Evolutionary conservation across 352 stramenopile species (phyloP).

Genomic region (Phytophthora nicotianae): DNA sequence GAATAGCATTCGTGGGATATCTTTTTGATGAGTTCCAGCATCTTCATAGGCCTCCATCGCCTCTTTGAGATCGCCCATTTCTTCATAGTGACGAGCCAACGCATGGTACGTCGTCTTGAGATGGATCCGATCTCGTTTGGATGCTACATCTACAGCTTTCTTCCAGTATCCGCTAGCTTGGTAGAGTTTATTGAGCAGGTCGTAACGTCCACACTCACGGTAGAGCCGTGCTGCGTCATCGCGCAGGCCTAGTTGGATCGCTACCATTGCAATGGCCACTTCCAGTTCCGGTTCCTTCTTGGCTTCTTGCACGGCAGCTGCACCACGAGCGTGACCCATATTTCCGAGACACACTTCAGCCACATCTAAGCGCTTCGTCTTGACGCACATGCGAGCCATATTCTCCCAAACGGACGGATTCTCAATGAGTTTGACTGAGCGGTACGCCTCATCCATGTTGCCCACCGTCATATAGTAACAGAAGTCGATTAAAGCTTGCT

Average conservation of each 20-base stretch:
- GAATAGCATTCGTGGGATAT: conserved; percentile 95
- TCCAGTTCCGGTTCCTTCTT: conserved; percentile 76
- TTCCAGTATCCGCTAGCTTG: conserved; percentile 92
- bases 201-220: conserved; percentile 89
- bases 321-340: conserved; percentile 93
- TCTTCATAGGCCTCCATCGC: conserved; percentile 94
- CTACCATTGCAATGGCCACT: conserved; percentile 90
- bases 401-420: conserved; percentile 95
- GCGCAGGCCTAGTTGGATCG: conserved; percentile 92
- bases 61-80: conserved; percentile 84
- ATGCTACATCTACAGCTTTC: conserved; percentile 88
- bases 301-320: conserved; percentile 85
- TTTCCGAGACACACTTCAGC: conserved; percentile 94
- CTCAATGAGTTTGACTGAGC: conserved; percentile 92
- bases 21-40: conserved; percentile 86
- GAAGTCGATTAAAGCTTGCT: conserved; percentile 93
- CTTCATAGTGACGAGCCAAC: conserved; percentile 91
- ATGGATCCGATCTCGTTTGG: conserved; percentile 92
- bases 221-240: conserved; percentile 93
- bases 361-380: conserved; percentile 94
- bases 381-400: conserved; percentile 97
- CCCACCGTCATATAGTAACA: conserved; percentile 95
- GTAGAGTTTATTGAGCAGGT: conserved; percentile 93
- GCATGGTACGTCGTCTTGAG: conserved; percentile 91
- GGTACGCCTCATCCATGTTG: conserved; percentile 96